Conservation (phyloP, 1,284 basidiomycete species). For the Ustilago hordei region DNA sequence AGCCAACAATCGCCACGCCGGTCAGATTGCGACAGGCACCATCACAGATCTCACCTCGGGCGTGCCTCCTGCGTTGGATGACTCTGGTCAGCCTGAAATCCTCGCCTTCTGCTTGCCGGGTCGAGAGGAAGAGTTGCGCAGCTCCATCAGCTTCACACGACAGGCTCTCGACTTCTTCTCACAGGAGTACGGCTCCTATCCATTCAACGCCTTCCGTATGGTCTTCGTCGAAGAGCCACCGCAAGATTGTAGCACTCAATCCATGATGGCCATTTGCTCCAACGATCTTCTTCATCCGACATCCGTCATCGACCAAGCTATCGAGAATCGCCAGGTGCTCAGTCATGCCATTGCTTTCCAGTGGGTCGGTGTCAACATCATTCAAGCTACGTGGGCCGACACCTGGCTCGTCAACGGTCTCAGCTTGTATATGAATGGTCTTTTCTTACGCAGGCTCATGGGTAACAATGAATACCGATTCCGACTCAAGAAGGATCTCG, state of each 20-base stretch:
- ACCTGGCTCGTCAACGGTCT: conserved; percentile 95
- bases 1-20: conserved; percentile 70
- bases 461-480: conserved; percentile 99
- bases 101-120: conserved; percentile 94
- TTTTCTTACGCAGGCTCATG: conserved; percentile 86
- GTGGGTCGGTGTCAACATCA: conserved; percentile 97
- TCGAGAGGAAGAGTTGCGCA: conserved; percentile 77
- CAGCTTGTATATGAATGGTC: conserved; percentile 87
- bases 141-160: conserved; percentile 81
- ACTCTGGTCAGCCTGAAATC: conserved; percentile 79
- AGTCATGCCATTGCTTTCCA: conserved; percentile 87
- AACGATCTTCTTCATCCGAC: conserved; percentile 87
- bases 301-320: conserved; percentile 91
- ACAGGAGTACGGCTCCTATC: conserved; percentile 94
- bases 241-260: conserved; percentile 78
- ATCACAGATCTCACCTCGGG: conserved; percentile 67
- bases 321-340: conserved; percentile 87
- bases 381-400: conserved; percentile 93
- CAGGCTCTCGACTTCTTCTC: conserved; percentile 92
- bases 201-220: conserved; percentile 89
- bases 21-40: conserved; percentile 73
- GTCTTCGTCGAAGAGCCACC: conserved; percentile 91
- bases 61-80: conserved; percentile 33
- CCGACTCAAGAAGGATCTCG: conserved; percentile 94
- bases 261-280: conserved; percentile 84